phyloP scores from a whole-genome alignment of 2,329 filamentous ascomycete genomes.

The Colletotrichum graminicola region DNA sequence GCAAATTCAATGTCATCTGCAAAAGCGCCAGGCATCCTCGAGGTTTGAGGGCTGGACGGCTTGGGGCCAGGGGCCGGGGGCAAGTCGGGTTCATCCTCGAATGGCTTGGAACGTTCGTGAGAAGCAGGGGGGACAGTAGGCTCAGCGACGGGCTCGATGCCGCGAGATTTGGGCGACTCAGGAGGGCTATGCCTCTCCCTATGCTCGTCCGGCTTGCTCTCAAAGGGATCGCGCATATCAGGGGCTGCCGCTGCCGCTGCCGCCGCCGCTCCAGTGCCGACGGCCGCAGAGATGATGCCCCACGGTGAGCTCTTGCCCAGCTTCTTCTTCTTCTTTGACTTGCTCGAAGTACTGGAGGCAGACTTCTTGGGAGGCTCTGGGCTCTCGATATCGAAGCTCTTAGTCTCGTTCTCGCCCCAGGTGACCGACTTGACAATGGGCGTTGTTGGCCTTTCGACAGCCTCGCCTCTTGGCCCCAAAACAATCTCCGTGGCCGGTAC shows the following conservation, averaged over 20 bases:
- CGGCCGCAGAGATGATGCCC: constrained; percentile 65
- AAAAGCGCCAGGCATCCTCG: constrained; percentile 74
- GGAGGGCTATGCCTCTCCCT: constrained; percentile 33
- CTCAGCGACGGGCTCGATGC: constrained; percentile 32
- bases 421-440: constrained; percentile 69
- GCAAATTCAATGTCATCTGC: constrained; percentile 77
- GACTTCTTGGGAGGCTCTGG: constrained; percentile 58
- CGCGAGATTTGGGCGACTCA: constrained; percentile 44
- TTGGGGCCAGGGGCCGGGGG: constrained; percentile 71
- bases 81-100: constrained; percentile 57
- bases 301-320: constrained; percentile 60
- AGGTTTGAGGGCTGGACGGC: constrained; percentile 59
- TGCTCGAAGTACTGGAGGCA: constrained; percentile 46
- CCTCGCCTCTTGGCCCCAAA: constrained; percentile 57
- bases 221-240: constrained; percentile 41
- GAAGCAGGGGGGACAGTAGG: background rate
- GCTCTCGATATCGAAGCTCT: constrained; percentile 72
- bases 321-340: constrained; percentile 47
- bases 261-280: constrained; percentile 57
- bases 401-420: constrained; percentile 75
- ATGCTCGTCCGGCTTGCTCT: constrained; percentile 40
- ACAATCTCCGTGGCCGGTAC: constrained; percentile 52
- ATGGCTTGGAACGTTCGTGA: constrained; percentile 41
- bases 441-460: constrained; percentile 56
- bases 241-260: constrained; percentile 50